Conservation (phyloP, 768 basidiomycete genomes). For the Galerina sulciceps region DNA sequence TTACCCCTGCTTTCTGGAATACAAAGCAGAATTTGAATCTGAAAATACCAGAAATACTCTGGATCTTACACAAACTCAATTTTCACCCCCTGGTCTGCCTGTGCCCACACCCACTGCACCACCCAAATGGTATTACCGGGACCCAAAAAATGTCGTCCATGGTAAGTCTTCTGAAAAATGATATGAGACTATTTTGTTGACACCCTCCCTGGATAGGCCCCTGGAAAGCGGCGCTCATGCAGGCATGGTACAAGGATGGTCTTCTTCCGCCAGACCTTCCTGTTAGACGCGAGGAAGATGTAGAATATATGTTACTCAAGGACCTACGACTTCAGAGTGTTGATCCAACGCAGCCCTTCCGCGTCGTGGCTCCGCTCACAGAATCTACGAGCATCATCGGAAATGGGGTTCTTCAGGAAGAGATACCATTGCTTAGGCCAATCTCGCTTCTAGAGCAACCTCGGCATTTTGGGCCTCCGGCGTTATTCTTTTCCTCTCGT, state of each 20-base stretch:
- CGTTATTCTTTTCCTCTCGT: slow-evolving; percentile 86
- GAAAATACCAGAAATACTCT: slow-evolving; percentile 44
- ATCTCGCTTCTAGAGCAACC: slow-evolving; percentile 82
- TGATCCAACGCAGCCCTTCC: slow-evolving; percentile 84
- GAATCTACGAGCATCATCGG: slow-evolving; percentile 24
- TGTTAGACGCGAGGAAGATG: slow-evolving; percentile 76
- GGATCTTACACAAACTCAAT: slow-evolving; percentile 65
- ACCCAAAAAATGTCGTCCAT: slow-evolving; percentile 80
- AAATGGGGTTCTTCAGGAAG: slow-evolving; percentile 24
- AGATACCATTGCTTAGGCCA: slow-evolving; percentile 68
- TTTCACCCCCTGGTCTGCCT: slow-evolving; percentile 81
- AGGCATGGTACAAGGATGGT: slow-evolving; percentile 87
- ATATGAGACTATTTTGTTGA: slow-evolving; percentile 9
- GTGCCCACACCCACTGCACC: slow-evolving; percentile 70
- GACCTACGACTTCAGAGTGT: slow-evolving; percentile 79
- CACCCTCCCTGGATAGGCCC: slow-evolving; percentile 55
- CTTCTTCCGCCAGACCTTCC: slow-evolving; percentile 83
- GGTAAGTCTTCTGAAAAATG: slow-evolving; percentile 48
- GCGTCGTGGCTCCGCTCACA: slow-evolving; percentile 45
- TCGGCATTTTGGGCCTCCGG: slow-evolving; percentile 84
- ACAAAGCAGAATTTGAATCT: slow-evolving; percentile 67
- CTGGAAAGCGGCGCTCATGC: slow-evolving; percentile 89
- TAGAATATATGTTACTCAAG: slow-evolving; percentile 67
- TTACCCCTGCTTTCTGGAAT: slow-evolving; percentile 78
- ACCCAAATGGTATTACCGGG: slow-evolving; percentile 81